Conservation (phyloP, 164 flowering plant genomes). For the Macadamia integrifolia region DNA sequence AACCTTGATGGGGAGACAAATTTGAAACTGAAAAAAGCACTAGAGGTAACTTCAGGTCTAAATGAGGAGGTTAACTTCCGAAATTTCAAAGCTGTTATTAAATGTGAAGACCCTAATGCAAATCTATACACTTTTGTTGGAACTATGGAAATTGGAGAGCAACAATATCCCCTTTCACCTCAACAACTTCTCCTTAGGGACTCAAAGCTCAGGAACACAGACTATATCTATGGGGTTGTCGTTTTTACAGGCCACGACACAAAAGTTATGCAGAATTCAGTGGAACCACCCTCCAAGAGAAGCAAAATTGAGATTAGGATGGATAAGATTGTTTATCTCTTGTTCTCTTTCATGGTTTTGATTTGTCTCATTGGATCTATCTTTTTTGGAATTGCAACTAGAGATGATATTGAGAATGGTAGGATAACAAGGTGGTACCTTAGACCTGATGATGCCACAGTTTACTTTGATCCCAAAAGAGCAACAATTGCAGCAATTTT, state of each 20-base stretch:
- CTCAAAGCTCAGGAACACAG: conserved; percentile 93
- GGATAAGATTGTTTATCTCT: conserved; percentile 70
- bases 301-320: conserved; percentile 78
- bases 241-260: conserved; percentile 92
- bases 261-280: conserved; percentile 88
- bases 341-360: conserved; percentile 47
- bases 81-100: conserved; percentile 60
- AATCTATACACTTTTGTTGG: conserved; percentile 85
- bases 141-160: conserved; percentile 56
- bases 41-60: conserved; percentile 58
- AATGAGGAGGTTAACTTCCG: conserved; percentile 45
- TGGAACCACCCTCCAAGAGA: conserved; percentile 88
- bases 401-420: conserved; percentile 49
- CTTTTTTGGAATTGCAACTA: conserved; percentile 63
- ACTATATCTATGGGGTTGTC: conserved; percentile 75
- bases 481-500: conserved; percentile 54
- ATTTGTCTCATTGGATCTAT: conserved; percentile 65
- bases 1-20: conserved; percentile 98
- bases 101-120: conserved; percentile 96
- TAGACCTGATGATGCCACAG: conserved; percentile 48
- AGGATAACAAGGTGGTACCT: conserved; percentile 77
- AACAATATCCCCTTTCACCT: conserved; percentile 57
- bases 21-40: conserved; percentile 80
- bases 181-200: conserved; percentile 90
- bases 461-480: conserved; percentile 61